phyloP scores from a whole-genome alignment of 1,139 yeast species.

The Nadsonia starkeyi-henricii region DNA sequence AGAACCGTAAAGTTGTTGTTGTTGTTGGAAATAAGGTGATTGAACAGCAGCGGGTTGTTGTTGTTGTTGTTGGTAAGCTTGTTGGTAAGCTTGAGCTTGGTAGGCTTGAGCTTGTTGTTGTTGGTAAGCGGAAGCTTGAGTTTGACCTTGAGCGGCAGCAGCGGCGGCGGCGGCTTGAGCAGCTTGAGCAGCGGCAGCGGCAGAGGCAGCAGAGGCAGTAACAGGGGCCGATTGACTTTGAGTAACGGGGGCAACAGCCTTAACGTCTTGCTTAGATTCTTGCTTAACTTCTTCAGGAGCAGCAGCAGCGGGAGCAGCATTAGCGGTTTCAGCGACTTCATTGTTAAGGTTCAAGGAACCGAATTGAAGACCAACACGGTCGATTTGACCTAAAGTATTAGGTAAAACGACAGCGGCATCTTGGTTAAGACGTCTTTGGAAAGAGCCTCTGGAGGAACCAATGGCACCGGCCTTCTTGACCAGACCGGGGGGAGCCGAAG shows the following conservation, averaged over 20 bases:
- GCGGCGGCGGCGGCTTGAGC: slow-evolving; percentile 10
- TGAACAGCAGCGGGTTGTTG: slow-evolving; percentile 1
- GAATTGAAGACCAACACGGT: slow-evolving; percentile 55
- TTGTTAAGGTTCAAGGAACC: slow-evolving; percentile 41
- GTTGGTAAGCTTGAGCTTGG: slow-evolving; percentile 9
- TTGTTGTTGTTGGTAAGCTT: slow-evolving; percentile 1
- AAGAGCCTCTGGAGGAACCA: slow-evolving; percentile 7
- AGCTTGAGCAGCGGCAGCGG: slow-evolving; percentile 9
- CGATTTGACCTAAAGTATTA: slow-evolving; percentile 31
- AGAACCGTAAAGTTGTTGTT: slow-evolving; percentile 4
- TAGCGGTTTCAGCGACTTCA: slow-evolving; percentile 14
- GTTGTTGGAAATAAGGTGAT: not conserved
- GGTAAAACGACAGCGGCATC: slow-evolving; percentile 57
- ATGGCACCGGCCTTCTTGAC: slow-evolving; percentile 1
- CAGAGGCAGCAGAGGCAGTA: slow-evolving; percentile 7
- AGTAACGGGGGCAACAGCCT: slow-evolving; percentile 7
- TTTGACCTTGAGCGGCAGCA: slow-evolving; percentile 9
- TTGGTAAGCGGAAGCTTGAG: slow-evolving; percentile 11
- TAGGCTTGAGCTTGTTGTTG: slow-evolving; percentile 8
- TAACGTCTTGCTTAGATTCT: slow-evolving; percentile 11
- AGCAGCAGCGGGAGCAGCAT: slow-evolving; percentile 9
- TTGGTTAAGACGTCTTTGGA: slow-evolving; percentile 27
- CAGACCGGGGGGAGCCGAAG: slow-evolving; percentile 6
- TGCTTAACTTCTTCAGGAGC: slow-evolving; percentile 12
- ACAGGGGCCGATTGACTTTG: no score